A percentile compares a stretch with the other conserved stretches of the same genome.
These are phyloP conservation scores for Yamadazyma siamensis DNA, from an alignment of 1,139 yeast species.

Conservation along the genomic window DNA sequence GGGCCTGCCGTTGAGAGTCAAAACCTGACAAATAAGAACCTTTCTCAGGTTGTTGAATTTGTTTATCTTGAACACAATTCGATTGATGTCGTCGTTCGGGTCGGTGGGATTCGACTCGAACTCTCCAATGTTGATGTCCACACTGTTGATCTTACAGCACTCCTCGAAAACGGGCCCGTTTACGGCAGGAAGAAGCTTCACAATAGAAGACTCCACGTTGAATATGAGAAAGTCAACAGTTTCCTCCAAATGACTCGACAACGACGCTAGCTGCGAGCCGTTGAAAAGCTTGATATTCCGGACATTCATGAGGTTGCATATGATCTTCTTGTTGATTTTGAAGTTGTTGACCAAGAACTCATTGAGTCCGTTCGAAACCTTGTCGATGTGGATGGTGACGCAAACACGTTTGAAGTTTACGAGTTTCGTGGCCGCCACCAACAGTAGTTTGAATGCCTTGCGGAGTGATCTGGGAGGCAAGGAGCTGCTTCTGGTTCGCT, in stretches of 20 bases:
- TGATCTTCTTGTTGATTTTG: slow-evolving; percentile 36
- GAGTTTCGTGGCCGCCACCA: slow-evolving; percentile 29
- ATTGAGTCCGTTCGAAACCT: slow-evolving; percentile 22
- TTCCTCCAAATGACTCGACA: slow-evolving; percentile 8
- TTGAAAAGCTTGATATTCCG: slow-evolving; percentile 30
- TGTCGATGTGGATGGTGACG: slow-evolving; percentile 22
- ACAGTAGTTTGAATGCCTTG: slow-evolving; percentile 28
- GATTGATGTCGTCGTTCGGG: slow-evolving; percentile 6
- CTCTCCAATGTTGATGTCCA: slow-evolving; percentile 20
- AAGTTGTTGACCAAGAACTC: slow-evolving; percentile 35
- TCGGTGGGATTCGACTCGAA: slow-evolving; percentile 8
- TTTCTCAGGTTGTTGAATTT: slow-evolving; percentile 38
- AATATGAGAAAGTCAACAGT: slow-evolving; percentile 24
- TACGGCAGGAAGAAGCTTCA: slow-evolving; percentile 29
- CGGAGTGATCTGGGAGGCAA: too few species aligned
- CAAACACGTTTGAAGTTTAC: slow-evolving; percentile 26
- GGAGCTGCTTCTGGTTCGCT: slow-evolving; percentile 19
- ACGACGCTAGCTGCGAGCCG: background rate
- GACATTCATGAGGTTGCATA: slow-evolving; percentile 27
- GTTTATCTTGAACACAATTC: slow-evolving; percentile 14
- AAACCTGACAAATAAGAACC: slow-evolving; percentile 36
- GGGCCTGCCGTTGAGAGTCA: slow-evolving; percentile 33
- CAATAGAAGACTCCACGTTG: slow-evolving; percentile 27
- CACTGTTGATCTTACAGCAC: slow-evolving; percentile 37
- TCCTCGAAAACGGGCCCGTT: slow-evolving; percentile 42